These are phyloP conservation scores for Hemileccinum rubropunctum DNA, from an alignment of 768 basidiomycete species.

Conservation along the genomic window DNA sequence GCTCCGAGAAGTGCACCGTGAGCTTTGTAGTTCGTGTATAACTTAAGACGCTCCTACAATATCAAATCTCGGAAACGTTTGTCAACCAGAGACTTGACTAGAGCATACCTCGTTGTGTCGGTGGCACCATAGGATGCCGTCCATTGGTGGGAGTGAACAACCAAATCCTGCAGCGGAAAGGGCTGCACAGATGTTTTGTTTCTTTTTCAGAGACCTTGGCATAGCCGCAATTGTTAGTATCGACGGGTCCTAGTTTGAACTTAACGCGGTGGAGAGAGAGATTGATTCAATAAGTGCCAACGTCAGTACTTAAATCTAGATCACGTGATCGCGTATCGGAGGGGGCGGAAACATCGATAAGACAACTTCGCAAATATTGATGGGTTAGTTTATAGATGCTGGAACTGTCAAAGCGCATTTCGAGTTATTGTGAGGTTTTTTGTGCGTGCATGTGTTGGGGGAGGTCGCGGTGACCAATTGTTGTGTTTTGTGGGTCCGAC, in stretches of 20 bases:
- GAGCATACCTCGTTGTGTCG: slow-evolving; percentile 31
- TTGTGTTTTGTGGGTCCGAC: no score
- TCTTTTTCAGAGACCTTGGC: slow-evolving; percentile 8
- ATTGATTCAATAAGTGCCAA: no score
- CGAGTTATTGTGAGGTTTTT: no score
- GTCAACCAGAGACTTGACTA: background rate
- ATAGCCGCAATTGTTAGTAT: background rate
- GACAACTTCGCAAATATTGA: no score
- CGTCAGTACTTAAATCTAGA: background rate
- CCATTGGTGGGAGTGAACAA: slow-evolving; percentile 12
- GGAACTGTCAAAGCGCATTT: no score
- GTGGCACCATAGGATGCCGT: slow-evolving; percentile 23
- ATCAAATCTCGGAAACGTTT: background rate
- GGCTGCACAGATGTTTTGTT: slow-evolving; percentile 16
- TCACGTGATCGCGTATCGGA: slow-evolving; percentile 6
- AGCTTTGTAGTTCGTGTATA: slow-evolving; percentile 37
- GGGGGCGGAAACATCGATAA: no score
- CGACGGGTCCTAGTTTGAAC: no score
- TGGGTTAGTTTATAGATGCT: no score
- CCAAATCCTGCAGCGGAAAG: slow-evolving; percentile 10
- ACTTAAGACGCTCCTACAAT: slow-evolving; percentile 33
- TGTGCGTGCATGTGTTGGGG: no score
- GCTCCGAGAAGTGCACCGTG: slow-evolving; percentile 31
- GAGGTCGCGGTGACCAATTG: no score
- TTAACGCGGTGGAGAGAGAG: no score